Base-by-base conservation (phyloP, 495 filamentous ascomycete genomes). In the Staphylotrichum longicolle region DNA sequence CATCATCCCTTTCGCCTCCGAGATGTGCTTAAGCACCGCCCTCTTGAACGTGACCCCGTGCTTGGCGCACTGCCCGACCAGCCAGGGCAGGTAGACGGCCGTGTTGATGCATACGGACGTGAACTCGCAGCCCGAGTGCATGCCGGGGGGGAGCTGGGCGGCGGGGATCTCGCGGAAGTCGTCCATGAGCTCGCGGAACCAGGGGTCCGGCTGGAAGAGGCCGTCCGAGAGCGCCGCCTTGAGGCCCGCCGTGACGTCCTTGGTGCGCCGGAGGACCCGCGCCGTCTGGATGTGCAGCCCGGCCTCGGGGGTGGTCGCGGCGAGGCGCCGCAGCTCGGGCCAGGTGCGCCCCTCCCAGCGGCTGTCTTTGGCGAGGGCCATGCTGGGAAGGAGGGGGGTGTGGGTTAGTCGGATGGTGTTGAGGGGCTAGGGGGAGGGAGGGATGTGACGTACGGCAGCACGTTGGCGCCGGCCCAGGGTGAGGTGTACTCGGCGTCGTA, bases 401-500 rank as follows among this genome's bases (percentile, higher is more conserved):
- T 39, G 37, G 37, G 37, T 56, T 50, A 54, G 61, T n/a, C 12
- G 12, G 15, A 10, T 33, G n/a, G 27, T 12, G 30, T 11, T 57
- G 27, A 9, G 14, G 30, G 32, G 9, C 4, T 42, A 12, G 15
- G 9, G 9, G 40, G 7, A 4, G 34, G 34, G 27, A 27, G 20
- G 1, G 11, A 45, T 32, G 35, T 30, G 12, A 65, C 79, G 68
- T 64, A 95, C 91, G 94, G 94, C 63, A 94, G 67, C 62, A 88
- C 93, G 71, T 97, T 96, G 42, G 94, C 95, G 52, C 95, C 94
- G 30, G 94, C 94, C 89, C 91, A 96, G 0, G 94, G 94, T 15
- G 90, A 95, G 3, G 91, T 87, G 72, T 98, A 98, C 83, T 98
- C 92, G 56, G 94, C 88, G 68, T 97, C 93, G 76, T 96, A 96